Conservation (phyloP, 495 filamentous ascomycete species). For the Chaetomium tenue region DNA sequence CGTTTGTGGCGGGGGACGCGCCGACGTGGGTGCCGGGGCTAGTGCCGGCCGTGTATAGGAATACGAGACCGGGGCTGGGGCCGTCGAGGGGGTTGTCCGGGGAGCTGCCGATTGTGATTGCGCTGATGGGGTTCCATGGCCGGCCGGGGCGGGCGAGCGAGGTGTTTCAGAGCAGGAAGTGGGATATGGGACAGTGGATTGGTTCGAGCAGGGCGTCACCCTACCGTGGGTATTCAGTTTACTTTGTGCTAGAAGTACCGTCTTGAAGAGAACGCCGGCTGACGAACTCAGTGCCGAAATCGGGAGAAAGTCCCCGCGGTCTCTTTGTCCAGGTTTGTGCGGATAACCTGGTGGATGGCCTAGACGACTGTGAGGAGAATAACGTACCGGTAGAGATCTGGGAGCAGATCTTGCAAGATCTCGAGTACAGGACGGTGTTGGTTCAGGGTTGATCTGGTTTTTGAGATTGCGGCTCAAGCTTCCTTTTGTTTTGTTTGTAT, state of each 20-base stretch:
- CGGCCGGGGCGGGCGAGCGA: conserved; percentile 11
- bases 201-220: conserved; percentile 11
- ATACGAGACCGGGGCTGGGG: conserved; percentile 1
- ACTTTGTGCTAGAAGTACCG: no score
- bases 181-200: conserved; percentile 25
- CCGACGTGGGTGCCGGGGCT: conserved; percentile 38
- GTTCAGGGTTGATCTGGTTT: conserved; percentile 6
- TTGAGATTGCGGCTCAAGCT: not conserved
- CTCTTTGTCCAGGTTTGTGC: conserved; percentile 31
- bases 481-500: not conserved
- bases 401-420: not conserved
- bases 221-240: conserved; percentile 26
- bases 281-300: conserved; percentile 13
- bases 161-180: conserved; percentile 26
- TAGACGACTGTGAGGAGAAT: not conserved
- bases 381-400: not conserved
- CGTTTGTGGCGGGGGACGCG: conserved; percentile 25
- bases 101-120: conserved; percentile 33
- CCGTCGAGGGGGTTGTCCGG: conserved; percentile 32
- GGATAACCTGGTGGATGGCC: conserved; percentile 22
- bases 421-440: conserved; percentile 20
- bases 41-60: conserved; percentile 34
- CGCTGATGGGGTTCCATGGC: conserved; percentile 34
- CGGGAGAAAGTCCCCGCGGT: conserved; percentile 25
- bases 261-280: not conserved